phyloP scores from a whole-genome alignment of 257 asterid genomes.

The Catharanthus roseus region DNA sequence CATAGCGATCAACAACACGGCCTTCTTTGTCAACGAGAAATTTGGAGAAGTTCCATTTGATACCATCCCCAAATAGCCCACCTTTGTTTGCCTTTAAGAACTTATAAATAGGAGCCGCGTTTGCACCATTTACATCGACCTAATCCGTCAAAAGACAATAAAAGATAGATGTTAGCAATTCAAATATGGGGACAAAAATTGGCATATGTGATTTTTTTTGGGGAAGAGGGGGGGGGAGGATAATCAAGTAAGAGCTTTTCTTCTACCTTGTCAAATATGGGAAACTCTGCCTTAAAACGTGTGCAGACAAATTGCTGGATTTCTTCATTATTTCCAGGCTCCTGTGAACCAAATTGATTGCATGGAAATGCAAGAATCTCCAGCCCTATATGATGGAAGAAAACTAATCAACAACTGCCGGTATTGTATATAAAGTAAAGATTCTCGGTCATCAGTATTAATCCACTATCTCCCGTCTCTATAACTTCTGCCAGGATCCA shows the following conservation, averaged over 20 bases:
- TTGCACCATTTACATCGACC: conserved; percentile 80
- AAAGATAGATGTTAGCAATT: too few relatives aligned
- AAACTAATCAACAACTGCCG: neutral
- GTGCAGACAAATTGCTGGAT: conserved; percentile 76
- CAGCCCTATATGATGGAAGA: conserved; percentile 37
- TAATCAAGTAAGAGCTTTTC: neutral
- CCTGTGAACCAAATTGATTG: conserved; percentile 90
- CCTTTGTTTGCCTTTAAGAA: conserved; percentile 70
- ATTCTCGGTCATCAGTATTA: neutral
- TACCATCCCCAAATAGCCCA: conserved; percentile 60
- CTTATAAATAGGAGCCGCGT: conserved; percentile 69
- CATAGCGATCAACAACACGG: conserved; percentile 72
- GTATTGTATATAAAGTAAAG: neutral
- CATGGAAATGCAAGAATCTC: conserved; percentile 96
- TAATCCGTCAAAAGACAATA: conserved; percentile 8
- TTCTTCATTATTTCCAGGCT: conserved; percentile 86
- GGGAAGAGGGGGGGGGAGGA: neutral
- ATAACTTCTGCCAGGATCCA: neutral
- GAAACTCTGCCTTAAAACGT: conserved; percentile 88
- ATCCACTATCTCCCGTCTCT: neutral
- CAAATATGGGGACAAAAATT: neutral
- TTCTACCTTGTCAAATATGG: conserved; percentile 76
- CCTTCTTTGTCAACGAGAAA: conserved; percentile 83
- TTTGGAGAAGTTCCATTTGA: conserved; percentile 89
- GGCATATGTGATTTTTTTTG: neutral